Conservation (phyloP, 352 stramenopile species). For the Phytophthora ohioensis region DNA sequence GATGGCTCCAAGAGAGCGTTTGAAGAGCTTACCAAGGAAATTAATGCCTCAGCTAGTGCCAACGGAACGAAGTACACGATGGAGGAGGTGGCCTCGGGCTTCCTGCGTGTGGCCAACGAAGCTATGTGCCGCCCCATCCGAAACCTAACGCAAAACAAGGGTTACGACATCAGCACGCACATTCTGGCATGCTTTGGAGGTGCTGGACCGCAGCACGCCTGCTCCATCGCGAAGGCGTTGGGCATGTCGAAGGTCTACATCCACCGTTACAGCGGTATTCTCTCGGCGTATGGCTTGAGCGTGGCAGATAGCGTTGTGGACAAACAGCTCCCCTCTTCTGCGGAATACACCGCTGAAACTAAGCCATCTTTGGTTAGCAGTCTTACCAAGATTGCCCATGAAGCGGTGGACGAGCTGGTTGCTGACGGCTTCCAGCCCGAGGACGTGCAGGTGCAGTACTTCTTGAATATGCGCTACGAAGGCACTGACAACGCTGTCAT, state of each 20-base stretch:
- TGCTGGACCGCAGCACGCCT: constrained; percentile 98
- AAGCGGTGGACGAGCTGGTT: constrained; percentile 77
- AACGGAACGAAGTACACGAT: constrained; percentile 78
- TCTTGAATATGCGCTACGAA: constrained; percentile 98
- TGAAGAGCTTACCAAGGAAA: constrained; percentile 86
- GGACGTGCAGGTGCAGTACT: constrained; percentile 95
- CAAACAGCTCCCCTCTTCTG: constrained; percentile 93
- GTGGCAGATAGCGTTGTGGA: constrained; percentile 98
- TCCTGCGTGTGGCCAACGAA: constrained; percentile 98
- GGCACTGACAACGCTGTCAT: constrained; percentile 99
- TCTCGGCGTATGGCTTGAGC: constrained; percentile 98
- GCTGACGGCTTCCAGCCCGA: constrained; percentile 87
- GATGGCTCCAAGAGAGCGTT: constrained; percentile 94
- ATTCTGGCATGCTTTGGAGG: constrained; percentile 98
- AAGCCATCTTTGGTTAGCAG: constrained; percentile 60
- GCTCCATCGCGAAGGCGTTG: constrained; percentile 95
- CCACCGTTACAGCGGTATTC: constrained; percentile 98
- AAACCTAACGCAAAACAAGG: constrained; percentile 98
- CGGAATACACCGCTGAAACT: constrained; percentile 60
- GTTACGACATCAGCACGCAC: constrained; percentile 97
- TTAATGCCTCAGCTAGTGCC: constrained; percentile 79
- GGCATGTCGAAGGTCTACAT: constrained; percentile 98
- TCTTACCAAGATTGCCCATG: constrained; percentile 61
- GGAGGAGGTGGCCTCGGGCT: constrained; percentile 97
- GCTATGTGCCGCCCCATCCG: constrained; percentile 99